Percentiles rank a stretch among this genome's conserved stretches.
Conservation (phyloP, 805 yeast genomes). For the Wickerhamiella cacticola region DNA sequence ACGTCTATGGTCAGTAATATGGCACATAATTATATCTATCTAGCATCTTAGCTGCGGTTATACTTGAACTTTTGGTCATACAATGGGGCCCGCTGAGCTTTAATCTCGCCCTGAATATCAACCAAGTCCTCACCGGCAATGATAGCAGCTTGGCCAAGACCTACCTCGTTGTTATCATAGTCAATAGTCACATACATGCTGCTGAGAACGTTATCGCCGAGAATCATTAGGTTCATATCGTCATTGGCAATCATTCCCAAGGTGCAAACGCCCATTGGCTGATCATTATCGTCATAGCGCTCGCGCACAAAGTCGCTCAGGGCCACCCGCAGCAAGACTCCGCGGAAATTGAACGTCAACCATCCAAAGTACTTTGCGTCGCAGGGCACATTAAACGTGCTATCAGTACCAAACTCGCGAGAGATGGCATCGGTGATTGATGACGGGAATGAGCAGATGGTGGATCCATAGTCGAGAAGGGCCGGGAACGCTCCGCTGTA, state of each 20-base stretch:
- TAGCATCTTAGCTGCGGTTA: neutral
- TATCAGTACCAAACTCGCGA: neutral
- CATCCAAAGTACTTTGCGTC: neutral
- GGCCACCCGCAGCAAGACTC: neutral
- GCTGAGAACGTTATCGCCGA: constrained; percentile 58
- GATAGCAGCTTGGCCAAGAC: neutral
- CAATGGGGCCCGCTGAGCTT: neutral
- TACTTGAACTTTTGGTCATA: neutral
- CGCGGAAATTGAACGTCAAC: constrained; percentile 2
- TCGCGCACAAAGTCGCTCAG: neutral
- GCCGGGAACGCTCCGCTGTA: neutral
- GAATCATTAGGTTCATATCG: constrained; percentile 24
- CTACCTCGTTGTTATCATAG: constrained; percentile 1
- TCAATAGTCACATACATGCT: constrained; percentile 30
- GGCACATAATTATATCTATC: too few relatives aligned
- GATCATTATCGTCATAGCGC: neutral
- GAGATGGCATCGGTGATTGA: neutral
- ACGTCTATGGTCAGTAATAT: too few relatives aligned
- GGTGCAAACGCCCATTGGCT: neutral
- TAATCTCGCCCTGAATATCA: neutral
- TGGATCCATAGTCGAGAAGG: constrained; percentile 7
- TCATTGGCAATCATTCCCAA: neutral
- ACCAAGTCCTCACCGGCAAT: neutral
- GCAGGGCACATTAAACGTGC: neutral
- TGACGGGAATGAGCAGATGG: constrained; percentile 3